Evolutionary conservation across 164 flowering plant genomes (phyloP), one percentile per base, ranked within the genome.

Genomic region (Tetrastigma voinierianum): DNA sequence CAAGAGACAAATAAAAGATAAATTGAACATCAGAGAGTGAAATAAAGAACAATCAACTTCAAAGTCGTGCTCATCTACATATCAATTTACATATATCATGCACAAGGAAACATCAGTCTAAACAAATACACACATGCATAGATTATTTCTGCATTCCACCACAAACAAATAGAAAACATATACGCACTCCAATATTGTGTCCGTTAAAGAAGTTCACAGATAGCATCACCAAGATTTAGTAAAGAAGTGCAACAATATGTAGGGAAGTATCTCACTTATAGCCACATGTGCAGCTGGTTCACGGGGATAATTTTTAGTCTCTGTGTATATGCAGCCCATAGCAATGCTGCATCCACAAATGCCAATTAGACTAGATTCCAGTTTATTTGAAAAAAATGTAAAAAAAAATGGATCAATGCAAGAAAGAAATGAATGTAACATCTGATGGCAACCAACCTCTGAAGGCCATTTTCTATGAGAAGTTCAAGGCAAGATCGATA

Each of bases 201-300:
- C 40, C 40, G 3, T 32, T 32, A 32, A 32, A 32, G 52, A 9
- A 46, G 2, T 46, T 61, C 9, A 21, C 20, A 20, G 10, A 44
- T 19, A 61, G 46, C 52, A 49, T 49, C 16, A 17, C 7, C 24
- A 19, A 32, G 5, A 32, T 32, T 7, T 18, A 56, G 10, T 24
- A 17, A 62, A 61, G n/a, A 61, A 43, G 19, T 43, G 24, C n/a
- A 66, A 53, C 15, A 32, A 32, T 32, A 51, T 9, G 57, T n/a
- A 61, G n/a, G 46, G 52, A 53, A 73, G 48, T 67, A 68, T 70
- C 96, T 89, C 67, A 96, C 99, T 87, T 76, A 96, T 96, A 53
- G n/a, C n/a, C n/a, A 96, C 99, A 83, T 96, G 99, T 46, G 99
- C 99, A 73, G 98, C 99, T 43, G n/a, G n/a, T n/a, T n/a, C n/a